Base-by-base conservation (phyloP, 2,329 filamentous ascomycete species). In the Lasiodiplodia citricola region DNA sequence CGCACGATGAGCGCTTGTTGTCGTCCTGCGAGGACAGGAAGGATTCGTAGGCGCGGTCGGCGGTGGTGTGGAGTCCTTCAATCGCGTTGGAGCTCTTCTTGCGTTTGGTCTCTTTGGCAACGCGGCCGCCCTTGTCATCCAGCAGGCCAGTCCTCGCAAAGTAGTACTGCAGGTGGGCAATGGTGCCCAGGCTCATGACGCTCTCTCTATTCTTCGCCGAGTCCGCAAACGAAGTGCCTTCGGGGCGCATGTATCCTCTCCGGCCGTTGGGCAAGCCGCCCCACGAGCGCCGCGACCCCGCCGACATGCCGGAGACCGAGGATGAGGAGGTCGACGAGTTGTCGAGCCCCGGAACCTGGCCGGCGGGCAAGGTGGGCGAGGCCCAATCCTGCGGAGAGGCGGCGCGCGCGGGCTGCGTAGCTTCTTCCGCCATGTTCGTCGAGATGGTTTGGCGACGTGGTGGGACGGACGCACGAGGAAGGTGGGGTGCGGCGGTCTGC, bases 151-250 rank as follows among this genome's bases (percentile, higher is more conserved):
- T 99, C 70, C 96, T 87, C 44, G 96, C 95, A 83, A 99, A 99
- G 82, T 98, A 99, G 82, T 98, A 97, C 80, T 99, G 96, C 76
- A 99, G 84, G 82, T 99, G 96, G 68, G 94, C 93, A 75, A 99
- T 99, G 80, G 94, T 97, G 67, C 96, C 96, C 71, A 99, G 83
- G 76, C 93, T 97, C 88, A 98, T 91, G 72, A 99, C 96, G 77
- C 94, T 97, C 79, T 99, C 95, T 71, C 96, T 87, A 63, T 93
- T 93, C 77, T 90, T 90, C 57, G 96, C 96, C 68, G 94, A 97
- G 70, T 92, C 91, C 31, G 96, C 93, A 79, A 98, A 99, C 75
- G 94, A 88, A 64, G 92, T 96, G 66, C 90, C 92, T 78, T 94
- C 91, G 0, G 94, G 94, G 62, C 94, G 88, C 82, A 96, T 92